A percentile compares a stretch with the other conserved stretches of the same genome.
Evolutionary conservation across 1,139 yeast genomes (phyloP).

Genomic region (Kodamaea alishanica): DNA sequence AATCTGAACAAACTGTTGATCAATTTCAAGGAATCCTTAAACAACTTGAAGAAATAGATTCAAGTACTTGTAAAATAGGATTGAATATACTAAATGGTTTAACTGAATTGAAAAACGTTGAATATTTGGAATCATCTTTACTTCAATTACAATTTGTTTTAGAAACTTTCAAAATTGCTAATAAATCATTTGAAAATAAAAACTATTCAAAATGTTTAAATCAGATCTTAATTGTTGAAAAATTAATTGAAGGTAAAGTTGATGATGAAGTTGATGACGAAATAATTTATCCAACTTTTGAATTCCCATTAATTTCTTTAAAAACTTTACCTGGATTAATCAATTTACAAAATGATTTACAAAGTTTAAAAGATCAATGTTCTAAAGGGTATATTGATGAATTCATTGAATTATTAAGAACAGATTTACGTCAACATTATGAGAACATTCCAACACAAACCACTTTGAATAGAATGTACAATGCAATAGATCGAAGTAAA

Average conservation of each 20-base stretch:
- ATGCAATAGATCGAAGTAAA: conserved; percentile 23
- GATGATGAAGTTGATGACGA: conserved; percentile 24
- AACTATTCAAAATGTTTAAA: conserved; percentile 44
- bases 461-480: conserved; percentile 50
- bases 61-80: conserved; percentile 51
- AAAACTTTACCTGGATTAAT: conserved; percentile 56
- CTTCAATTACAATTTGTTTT: conserved; percentile 57
- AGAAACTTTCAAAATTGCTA: conserved; percentile 52
- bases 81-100: conserved; percentile 49
- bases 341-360: conserved; percentile 49
- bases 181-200: conserved; percentile 41
- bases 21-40: conserved; percentile 45
- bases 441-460: conserved; percentile 45
- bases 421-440: conserved; percentile 60
- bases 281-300: no score
- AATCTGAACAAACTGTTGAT: conserved; percentile 51
- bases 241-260: conserved; percentile 51
- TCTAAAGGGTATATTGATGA: conserved; percentile 64
- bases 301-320: conserved; percentile 50
- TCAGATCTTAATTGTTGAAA: conserved; percentile 54
- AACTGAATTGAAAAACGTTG: conserved; percentile 57
- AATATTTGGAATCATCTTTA: conserved; percentile 58
- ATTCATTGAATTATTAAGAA: conserved; percentile 52
- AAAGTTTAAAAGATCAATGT: conserved; percentile 52
- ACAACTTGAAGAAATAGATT: conserved; percentile 43